Evolutionary conservation across 148 eudicot genomes (phyloP).

Genomic region (Vaccinium myrtillus): DNA sequence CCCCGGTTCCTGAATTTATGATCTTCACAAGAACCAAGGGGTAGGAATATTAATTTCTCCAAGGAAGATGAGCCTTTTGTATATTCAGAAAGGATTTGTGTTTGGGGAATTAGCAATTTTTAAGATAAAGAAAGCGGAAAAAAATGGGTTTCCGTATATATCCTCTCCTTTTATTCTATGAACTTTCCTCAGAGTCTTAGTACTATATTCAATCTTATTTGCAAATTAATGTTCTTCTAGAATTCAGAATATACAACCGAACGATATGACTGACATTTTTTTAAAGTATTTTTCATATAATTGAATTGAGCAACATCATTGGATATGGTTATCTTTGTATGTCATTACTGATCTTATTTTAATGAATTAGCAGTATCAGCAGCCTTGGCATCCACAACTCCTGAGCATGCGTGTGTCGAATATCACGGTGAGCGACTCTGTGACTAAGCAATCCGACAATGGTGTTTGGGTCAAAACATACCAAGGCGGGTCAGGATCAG

Average conservation of each 20-base stretch:
- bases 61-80: background rate
- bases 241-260: no score
- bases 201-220: background rate
- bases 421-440: slow-evolving; percentile 62
- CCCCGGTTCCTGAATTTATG: no score
- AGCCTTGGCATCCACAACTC: slow-evolving; percentile 77
- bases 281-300: background rate
- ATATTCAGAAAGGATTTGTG: background rate
- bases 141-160: background rate
- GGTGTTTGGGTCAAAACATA: slow-evolving; percentile 93
- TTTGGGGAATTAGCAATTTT: background rate
- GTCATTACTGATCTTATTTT: background rate
- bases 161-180: background rate
- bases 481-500: slow-evolving; percentile 93
- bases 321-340: background rate
- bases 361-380: slow-evolving; percentile 60
- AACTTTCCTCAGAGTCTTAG: background rate
- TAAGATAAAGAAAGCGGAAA: background rate
- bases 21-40: background rate
- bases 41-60: background rate
- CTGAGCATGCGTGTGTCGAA: slow-evolving; percentile 85
- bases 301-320: background rate
- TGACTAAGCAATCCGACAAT: slow-evolving; percentile 68
- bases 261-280: background rate
- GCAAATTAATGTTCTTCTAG: no score